Conservation (phyloP, 768 basidiomycete genomes). For the Hysterangium stoloniferum region DNA sequence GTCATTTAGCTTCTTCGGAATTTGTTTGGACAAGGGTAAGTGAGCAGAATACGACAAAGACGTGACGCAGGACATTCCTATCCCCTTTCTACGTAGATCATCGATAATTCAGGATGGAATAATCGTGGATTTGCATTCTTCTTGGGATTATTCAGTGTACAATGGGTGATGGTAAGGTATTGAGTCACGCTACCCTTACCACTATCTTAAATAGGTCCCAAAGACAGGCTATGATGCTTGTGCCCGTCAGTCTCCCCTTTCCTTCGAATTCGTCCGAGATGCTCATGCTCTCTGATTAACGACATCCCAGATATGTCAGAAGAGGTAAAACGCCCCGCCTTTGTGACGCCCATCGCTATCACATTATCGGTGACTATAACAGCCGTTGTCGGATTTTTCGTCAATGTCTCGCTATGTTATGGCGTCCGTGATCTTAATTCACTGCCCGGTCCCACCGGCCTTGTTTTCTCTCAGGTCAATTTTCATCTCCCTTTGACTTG, state of each 20-base stretch:
- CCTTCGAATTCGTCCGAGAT: no score
- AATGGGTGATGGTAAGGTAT: conserved; percentile 34
- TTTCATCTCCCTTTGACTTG: no score
- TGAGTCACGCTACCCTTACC: neutral
- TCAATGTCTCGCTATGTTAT: conserved; percentile 63
- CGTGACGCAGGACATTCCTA: no score
- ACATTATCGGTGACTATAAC: conserved; percentile 25
- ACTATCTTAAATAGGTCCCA: neutral
- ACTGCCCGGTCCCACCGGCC: conserved; percentile 42
- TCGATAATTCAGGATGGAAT: conserved; percentile 37
- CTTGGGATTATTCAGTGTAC: conserved; percentile 39
- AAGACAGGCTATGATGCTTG: conserved; percentile 15
- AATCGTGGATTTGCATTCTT: conserved; percentile 36
- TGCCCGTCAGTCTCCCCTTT: conserved; percentile 12
- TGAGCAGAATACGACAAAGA: neutral
- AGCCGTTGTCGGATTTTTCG: conserved; percentile 67
- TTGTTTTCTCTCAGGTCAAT: conserved; percentile 75
- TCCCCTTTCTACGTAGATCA: conserved; percentile 20
- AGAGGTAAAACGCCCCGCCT: conserved; percentile 17
- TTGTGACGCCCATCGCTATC: conserved; percentile 15
- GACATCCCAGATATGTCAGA: conserved; percentile 14
- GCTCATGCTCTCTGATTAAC: neutral
- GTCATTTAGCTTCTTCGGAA: conserved; percentile 8
- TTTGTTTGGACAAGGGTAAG: conserved; percentile 21
- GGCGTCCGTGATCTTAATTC: conserved; percentile 64